Conservation (phyloP, 306 rosid genomes). For the Sesbania bispinosa region DNA sequence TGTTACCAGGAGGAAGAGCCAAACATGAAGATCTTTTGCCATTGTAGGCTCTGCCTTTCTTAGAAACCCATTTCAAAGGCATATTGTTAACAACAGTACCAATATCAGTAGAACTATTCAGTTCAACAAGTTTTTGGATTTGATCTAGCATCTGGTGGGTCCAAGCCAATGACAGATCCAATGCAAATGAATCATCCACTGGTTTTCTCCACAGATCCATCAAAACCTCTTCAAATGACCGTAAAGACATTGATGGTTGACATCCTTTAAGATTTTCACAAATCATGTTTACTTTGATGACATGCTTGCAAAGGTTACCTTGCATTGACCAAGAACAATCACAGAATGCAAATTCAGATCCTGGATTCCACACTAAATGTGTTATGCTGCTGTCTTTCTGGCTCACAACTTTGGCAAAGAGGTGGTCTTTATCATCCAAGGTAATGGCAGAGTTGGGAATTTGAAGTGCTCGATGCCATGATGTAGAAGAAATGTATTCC, state of each 20-base stretch:
- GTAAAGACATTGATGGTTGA: conserved; percentile 64
- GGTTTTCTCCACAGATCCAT: conserved; percentile 57
- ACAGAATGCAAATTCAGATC: conserved; percentile 84
- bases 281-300: conserved; percentile 75
- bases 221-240: conserved; percentile 63
- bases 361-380: conserved; percentile 89
- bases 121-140: conserved; percentile 64
- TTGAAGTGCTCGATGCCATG: conserved; percentile 87
- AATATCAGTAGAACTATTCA: conserved; percentile 53
- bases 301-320: conserved; percentile 92
- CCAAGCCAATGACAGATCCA: conserved; percentile 75
- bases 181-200: conserved; percentile 62
- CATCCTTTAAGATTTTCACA: conserved; percentile 45
- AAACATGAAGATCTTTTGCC: conserved; percentile 48
- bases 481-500: conserved; percentile 84
- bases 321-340: conserved; percentile 61
- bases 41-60: conserved; percentile 31
- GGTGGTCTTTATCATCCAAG: conserved; percentile 54
- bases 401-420: conserved; percentile 76
- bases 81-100: conserved; percentile 59
- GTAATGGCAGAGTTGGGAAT: conserved; percentile 64
- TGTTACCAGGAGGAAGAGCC: conserved; percentile 34
- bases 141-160: conserved; percentile 81
- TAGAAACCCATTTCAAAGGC: conserved; percentile 53
- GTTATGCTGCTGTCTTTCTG: conserved; percentile 50